phyloP scores from a whole-genome alignment of 768 basidiomycete species.

The Agaricus bisporus region DNA sequence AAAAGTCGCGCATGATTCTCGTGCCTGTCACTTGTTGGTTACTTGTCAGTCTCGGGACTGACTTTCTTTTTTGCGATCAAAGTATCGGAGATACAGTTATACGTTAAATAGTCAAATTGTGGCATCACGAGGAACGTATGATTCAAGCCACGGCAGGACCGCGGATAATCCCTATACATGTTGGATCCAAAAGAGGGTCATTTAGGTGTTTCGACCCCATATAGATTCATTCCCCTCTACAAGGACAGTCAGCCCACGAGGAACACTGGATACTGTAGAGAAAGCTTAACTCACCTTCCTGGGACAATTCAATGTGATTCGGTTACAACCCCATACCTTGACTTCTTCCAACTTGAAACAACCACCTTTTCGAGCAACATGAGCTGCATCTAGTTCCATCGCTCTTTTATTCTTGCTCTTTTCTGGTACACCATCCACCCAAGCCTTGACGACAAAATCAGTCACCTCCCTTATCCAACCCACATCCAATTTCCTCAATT shows the following conservation, averaged over 20 bases:
- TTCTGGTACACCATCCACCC: constrained; percentile 38
- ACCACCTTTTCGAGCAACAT: constrained; percentile 19
- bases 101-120: no score
- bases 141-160: no score
- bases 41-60: no score
- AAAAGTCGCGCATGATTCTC: no score
- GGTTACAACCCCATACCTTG: constrained; percentile 52
- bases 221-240: constrained; percentile 24
- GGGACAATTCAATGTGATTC: constrained; percentile 33
- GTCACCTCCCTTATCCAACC: constrained; percentile 83
- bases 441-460: constrained; percentile 72
- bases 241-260: background rate
- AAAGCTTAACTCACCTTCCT: constrained; percentile 27
- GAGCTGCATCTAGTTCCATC: background rate
- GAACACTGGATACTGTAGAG: background rate
- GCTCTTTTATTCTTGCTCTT: background rate
- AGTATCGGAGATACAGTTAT: no score
- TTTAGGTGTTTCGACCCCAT: constrained; percentile 24
- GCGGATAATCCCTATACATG: no score
- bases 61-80: no score
- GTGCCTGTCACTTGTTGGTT: no score
- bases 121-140: no score
- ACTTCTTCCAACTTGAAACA: constrained; percentile 37
- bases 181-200: no score
- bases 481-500: constrained; percentile 61